These are phyloP conservation scores for Ophiobolus disseminans DNA, from an alignment of 2,329 filamentous ascomycete species.

Conservation along the genomic window DNA sequence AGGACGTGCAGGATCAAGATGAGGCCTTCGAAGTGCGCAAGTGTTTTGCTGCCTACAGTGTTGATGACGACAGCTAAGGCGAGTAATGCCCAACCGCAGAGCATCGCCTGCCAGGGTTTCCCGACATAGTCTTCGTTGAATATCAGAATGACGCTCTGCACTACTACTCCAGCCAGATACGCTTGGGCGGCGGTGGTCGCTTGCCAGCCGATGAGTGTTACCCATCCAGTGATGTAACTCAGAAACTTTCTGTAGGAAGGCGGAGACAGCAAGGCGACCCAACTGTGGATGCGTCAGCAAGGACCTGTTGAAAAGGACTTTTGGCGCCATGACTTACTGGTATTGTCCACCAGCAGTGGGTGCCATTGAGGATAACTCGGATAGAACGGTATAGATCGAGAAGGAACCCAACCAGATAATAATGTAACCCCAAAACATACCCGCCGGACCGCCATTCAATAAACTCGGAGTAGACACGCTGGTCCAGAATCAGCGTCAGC, in stretches of 20 bases:
- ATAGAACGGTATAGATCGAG: conserved; percentile 35
- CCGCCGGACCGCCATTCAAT: conserved; percentile 39
- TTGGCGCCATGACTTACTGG: conserved; percentile 4
- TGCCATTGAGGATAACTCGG: conserved; percentile 46
- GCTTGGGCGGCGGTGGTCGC: conserved; percentile 38
- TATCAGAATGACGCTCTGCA: conserved; percentile 49
- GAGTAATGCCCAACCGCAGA: conserved; percentile 56
- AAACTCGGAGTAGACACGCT: conserved; percentile 26
- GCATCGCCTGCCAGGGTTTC: conserved; percentile 58
- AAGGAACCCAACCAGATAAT: conserved; percentile 38
- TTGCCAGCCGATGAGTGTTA: conserved; percentile 52
- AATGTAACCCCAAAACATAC: conserved; percentile 41
- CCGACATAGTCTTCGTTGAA: conserved; percentile 44
- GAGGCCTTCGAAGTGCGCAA: conserved; percentile 57
- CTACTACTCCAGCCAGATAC: conserved; percentile 35
- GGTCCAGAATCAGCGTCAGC: conserved; percentile 7
- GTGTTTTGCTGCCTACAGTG: conserved; percentile 49
- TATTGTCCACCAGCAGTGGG: conserved; percentile 47
- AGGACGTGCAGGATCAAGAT: conserved; percentile 57
- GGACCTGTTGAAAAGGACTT: neutral
- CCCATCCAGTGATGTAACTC: conserved; percentile 55
- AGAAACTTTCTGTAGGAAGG: conserved; percentile 45
- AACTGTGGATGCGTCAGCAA: neutral
- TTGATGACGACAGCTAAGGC: conserved; percentile 53
- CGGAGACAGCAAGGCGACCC: conserved; percentile 53